These are phyloP conservation scores for Isabelozyma heimii DNA, from an alignment of 805 yeast genomes.

Conservation along the genomic window DNA sequence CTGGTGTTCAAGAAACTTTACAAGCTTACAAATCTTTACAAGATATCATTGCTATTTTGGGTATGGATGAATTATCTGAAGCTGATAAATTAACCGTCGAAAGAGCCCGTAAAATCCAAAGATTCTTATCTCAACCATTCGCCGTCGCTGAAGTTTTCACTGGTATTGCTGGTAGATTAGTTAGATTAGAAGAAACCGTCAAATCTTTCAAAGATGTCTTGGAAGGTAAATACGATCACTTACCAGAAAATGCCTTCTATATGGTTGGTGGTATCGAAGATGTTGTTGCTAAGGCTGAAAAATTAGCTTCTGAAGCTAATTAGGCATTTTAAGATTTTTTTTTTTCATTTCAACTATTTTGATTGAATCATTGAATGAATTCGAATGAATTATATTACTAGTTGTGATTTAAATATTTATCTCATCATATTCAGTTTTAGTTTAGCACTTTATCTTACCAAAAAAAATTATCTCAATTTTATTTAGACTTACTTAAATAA, in stretches of 20 bases:
- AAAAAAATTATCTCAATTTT: background rate
- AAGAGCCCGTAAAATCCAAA: slow-evolving; percentile 99
- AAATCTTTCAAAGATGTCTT: slow-evolving; percentile 94
- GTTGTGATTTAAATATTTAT: background rate
- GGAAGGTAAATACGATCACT: slow-evolving; percentile 97
- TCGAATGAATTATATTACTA: background rate
- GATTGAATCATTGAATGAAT: background rate
- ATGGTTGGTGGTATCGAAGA: slow-evolving; percentile 99
- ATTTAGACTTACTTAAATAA: background rate
- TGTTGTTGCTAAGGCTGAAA: slow-evolving; percentile 98
- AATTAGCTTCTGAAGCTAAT: slow-evolving; percentile 91
- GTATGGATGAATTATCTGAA: slow-evolving; percentile 99
- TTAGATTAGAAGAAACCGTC: slow-evolving; percentile 93
- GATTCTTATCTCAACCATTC: slow-evolving; percentile 99
- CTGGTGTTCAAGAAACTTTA: slow-evolving; percentile 94
- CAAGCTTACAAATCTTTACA: slow-evolving; percentile 99
- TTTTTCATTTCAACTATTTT: background rate
- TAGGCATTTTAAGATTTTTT: slow-evolving; percentile 28
- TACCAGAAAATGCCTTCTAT: slow-evolving; percentile 99
- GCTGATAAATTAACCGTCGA: slow-evolving; percentile 98
- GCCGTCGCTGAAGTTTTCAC: slow-evolving; percentile 99
- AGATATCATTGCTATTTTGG: slow-evolving; percentile 99
- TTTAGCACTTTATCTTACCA: background rate
- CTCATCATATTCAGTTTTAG: background rate
- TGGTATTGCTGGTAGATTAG: slow-evolving; percentile 98